phyloP scores from a whole-genome alignment of 2,329 filamentous ascomycete genomes.

The Mycosphaerella sp. region DNA sequence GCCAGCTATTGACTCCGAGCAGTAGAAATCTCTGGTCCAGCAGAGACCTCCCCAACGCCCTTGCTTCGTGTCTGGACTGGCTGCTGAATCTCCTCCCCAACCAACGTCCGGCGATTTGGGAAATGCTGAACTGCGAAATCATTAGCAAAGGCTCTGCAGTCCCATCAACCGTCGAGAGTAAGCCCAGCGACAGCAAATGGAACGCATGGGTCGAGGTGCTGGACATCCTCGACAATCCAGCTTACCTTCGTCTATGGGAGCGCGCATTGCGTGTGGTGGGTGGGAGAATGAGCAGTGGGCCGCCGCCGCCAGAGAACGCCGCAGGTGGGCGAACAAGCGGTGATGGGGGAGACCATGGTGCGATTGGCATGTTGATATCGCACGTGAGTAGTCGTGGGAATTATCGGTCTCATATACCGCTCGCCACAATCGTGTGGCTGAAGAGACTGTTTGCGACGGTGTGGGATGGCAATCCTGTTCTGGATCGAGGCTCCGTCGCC shows the following conservation, averaged over 20 bases:
- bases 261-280: conserved; percentile 8
- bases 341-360: background rate
- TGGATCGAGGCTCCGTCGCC: conserved; percentile 4
- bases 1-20: background rate
- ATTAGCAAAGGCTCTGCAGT: conserved; percentile 19
- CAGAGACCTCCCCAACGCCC: conserved; percentile 3
- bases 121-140: conserved; percentile 16
- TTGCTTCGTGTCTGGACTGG: conserved; percentile 10
- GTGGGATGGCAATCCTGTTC: conserved; percentile 11
- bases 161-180: conserved; percentile 11
- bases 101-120: conserved; percentile 10
- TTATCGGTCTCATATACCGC: background rate
- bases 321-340: background rate
- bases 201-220: conserved; percentile 17
- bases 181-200: conserved; percentile 14
- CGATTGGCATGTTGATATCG: background rate
- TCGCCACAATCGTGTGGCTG: conserved; percentile 15
- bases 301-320: background rate
- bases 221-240: conserved; percentile 14
- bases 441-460: conserved; percentile 16
- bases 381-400: background rate
- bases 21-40: conserved; percentile 1
- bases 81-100: conserved; percentile 10
- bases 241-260: conserved; percentile 12
- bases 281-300: background rate